Base-by-base conservation (phyloP, 306 rosid species). In the Cucumis hystrix region DNA sequence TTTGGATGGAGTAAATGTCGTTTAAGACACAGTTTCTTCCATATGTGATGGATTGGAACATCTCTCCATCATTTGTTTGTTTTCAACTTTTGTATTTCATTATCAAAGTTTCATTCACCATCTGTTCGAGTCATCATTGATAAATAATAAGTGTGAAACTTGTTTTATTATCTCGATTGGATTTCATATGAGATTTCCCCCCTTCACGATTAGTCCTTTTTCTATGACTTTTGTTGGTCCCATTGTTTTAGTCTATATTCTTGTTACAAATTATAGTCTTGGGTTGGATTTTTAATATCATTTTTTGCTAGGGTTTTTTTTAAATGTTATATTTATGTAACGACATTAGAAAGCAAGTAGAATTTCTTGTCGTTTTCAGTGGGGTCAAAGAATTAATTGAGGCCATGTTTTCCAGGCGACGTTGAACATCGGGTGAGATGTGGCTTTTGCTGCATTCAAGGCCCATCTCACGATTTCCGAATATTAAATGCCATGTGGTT, bases 21-120 rank as follows among this genome's bases (percentile, higher is more conserved):
- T 73, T 25, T 73, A 52, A 73, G 28, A 73, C 49, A 41, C 74
- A 54, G 77, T 30, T 73, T 73, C 63, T 85, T 86, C 67, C 79
- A 79, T 49, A 58, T 77, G 74, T 79, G 75, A 83, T 82, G 85
- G 85, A 83, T 72, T 47, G 59, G 60, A 72, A 51, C 63, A 73
- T 54, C 62, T 52, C 62, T 52, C 76, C 76, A 51, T 72, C 60
- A 30, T 10, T 49, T 72, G 61, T 17, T 72, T 72, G 61, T 72
- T 72, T 72, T 25, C 62, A 28, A 54, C 28, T 18, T 72, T 13
- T 73, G 62, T 73, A 28, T 73, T 73, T 52, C 77, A 18, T 49
- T 54, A 52, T 14, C 43, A 49, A 73, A 28, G 59, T 30, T 52
- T 52, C 23, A 14, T 5, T 71, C 15, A 7, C 39, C 75, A 69